Evolutionary conservation across 192 early-diverging fungal species (phyloP), one percentile per base, ranked within the genome.

Genomic region (Coemansia sp.): DNA sequence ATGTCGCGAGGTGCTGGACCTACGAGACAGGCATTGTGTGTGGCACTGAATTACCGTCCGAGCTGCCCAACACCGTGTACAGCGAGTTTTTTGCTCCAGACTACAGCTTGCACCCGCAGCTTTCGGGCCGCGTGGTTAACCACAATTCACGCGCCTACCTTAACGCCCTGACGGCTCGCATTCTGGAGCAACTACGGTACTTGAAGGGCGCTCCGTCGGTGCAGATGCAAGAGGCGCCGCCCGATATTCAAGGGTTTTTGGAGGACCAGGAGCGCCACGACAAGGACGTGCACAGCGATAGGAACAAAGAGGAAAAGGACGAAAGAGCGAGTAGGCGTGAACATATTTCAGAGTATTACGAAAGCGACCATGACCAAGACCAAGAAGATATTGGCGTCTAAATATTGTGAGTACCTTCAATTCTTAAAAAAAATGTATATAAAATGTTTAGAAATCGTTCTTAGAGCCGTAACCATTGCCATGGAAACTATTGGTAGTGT

Each of bases 1-100:
- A 99, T 69, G 97, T 99, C 2, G 90, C 94, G 10, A 79, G 96
- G 35, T 92, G 94, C 29, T 99, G 97, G 97, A 91, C 94, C 0
- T 95, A 94, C 73, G 96, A 98, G 75, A 98, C 96, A 5, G 91
- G 91, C 7, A 85, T 96, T 7, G 87, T 94, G 3, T 87, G 95
- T 13, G 93, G 92, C 68, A 77, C 87, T 3, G 89, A 92, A 14
- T 83, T 98, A 10, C 84, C 86, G 9, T 82, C 92, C 35, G 88
- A 89, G 27, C 75, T 99, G 8, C 94, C 94, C 6, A 87, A 85
- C 39, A 92, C 87, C 40, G 86, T 88, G 44, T 93, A 90, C 64
- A 90, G 90, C 62, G 88, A 90, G 40, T 97, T 93, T 70, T 93
- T 94, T 59, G 89, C 86, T 1, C 96, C 96, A 1, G 95, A 99